phyloP scores from a whole-genome alignment of 768 basidiomycete genomes.

The Phlegmacium glaucopus region DNA sequence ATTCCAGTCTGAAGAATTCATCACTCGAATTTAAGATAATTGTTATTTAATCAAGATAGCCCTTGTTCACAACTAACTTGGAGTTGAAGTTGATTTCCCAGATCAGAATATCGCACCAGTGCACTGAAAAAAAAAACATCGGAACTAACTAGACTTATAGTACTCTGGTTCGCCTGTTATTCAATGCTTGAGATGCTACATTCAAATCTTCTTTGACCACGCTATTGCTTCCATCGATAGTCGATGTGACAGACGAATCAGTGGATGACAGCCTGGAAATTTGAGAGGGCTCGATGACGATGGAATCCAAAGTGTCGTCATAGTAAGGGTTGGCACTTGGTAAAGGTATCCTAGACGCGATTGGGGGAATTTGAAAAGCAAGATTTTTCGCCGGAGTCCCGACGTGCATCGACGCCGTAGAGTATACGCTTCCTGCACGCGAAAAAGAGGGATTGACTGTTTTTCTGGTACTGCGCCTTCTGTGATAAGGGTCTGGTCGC shows the following conservation, averaged over 20 bases:
- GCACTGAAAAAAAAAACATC: too few relatives aligned
- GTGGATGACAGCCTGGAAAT: conserved; percentile 10
- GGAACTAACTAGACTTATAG: too few relatives aligned
- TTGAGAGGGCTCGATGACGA: conserved; percentile 14
- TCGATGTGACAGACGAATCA: conserved; percentile 5
- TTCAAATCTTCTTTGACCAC: background rate
- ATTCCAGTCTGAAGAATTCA: too few relatives aligned
- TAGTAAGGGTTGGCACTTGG: background rate
- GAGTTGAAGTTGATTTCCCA: too few relatives aligned
- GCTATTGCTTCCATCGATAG: background rate
- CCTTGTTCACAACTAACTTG: too few relatives aligned
- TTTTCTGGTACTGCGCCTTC: conserved; percentile 7
- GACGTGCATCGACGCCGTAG: conserved; percentile 7
- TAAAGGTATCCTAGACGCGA: background rate
- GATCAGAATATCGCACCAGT: too few relatives aligned
- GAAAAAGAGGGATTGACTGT: conserved; percentile 4
- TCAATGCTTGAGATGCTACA: background rate
- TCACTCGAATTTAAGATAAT: too few relatives aligned
- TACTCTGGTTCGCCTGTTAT: background rate
- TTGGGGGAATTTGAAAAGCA: background rate
- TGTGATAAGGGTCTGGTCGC: conserved; percentile 1
- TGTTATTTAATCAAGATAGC: too few relatives aligned
- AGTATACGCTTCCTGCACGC: conserved; percentile 13
- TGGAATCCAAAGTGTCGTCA: conserved; percentile 7
- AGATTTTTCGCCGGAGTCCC: background rate